Base-by-base conservation (phyloP, 2,329 filamentous ascomycete genomes). In the Periconia sp. region DNA sequence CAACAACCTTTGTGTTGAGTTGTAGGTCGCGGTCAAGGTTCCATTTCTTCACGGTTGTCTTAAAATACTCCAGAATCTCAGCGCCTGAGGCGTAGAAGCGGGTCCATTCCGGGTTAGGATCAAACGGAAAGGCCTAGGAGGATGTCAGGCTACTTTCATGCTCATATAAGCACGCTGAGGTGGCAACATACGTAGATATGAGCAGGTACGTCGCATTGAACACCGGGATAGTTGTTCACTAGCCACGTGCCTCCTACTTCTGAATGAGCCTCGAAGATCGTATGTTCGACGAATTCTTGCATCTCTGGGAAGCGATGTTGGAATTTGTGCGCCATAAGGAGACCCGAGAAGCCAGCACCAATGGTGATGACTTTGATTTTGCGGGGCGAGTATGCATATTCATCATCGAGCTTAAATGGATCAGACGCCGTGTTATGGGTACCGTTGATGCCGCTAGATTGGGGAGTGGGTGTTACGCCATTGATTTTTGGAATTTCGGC, bases 61-160 rank as follows among this genome's bases (percentile, higher is more conserved):
- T 54, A 42, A 74, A 66, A 46, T 75, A 75, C 1, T 65, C 57
- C n/a, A 61, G 51, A 23, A 75, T 75, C 45, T 73, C 71, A 7
- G 52, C 40, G 1, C 67, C 68, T 1, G 55, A 51, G 11, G 65
- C 63, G 43, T 73, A 74, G 50, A 70, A 73, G 2, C 56, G 49
- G 3, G 60, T 66, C 71, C 72, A 75, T 13, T 67, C 52, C 0
- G 70, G 69, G 21, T 73, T 74, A 1, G 70, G 69, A 17, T 71
- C 65, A 43, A 73, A 76, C 1, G 66, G 66, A 36, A 72, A n/a
- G n/a, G n/a, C n/a, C n/a, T 32, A 32, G 33, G 40, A 17, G 10
- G 10, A 11, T 32, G 10, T 17, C 16, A 16, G 8, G 13, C 5
- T 32, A 18, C 2, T 16, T 5, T 7, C 4, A 2, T n/a, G 2